Base-by-base conservation (phyloP, 1,284 basidiomycete species). In the Golubevia sp. region DNA sequence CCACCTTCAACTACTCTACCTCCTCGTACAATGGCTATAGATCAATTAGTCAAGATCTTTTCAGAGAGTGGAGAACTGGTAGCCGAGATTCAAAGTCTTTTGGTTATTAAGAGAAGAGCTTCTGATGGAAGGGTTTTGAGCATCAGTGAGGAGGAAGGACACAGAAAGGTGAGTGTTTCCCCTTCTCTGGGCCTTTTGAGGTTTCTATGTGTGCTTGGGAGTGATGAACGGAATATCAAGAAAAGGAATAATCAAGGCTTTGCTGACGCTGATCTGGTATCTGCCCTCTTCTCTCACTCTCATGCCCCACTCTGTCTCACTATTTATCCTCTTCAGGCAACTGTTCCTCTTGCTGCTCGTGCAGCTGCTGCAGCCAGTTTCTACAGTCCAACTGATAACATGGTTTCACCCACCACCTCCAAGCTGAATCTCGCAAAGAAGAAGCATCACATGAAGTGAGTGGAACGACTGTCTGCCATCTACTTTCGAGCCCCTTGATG, bases 401-500 rank as follows among this genome's bases (percentile, higher is more conserved):
- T 82, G 69, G 50, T 83, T 58, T 80, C 77, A 26, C 80, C 80
- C 0, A 77, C 77, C 62, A 80, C 77, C 7, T 78, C 77, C 49
- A 83, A 83, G 63, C 71, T 83, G 51, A 82, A 82, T 62, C 60
- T 82, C 27, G 69, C 70, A 49, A 83, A 83, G 73, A 67, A 70
- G 53, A 78, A 79, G 64, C 79, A 83, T 63, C 66, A 71, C 64
- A 61, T 67, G 30, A 82, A 82, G 68, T 64, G 26, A 55, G 63
- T 64, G 7, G 2, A n/a, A 54, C 11, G n/a, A n/a, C n/a, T n/a
- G n/a, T n/a, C n/a, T n/a, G n/a, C n/a, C n/a, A n/a, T n/a, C n/a
- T n/a, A n/a, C n/a, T n/a, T n/a, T n/a, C n/a, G n/a, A n/a, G n/a
- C n/a, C n/a, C n/a, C n/a, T n/a, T n/a, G n/a, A n/a, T n/a, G n/a